Evolutionary conservation across 495 filamentous ascomycete species (phyloP).

Genomic region (Neurospora tetraspora): DNA sequence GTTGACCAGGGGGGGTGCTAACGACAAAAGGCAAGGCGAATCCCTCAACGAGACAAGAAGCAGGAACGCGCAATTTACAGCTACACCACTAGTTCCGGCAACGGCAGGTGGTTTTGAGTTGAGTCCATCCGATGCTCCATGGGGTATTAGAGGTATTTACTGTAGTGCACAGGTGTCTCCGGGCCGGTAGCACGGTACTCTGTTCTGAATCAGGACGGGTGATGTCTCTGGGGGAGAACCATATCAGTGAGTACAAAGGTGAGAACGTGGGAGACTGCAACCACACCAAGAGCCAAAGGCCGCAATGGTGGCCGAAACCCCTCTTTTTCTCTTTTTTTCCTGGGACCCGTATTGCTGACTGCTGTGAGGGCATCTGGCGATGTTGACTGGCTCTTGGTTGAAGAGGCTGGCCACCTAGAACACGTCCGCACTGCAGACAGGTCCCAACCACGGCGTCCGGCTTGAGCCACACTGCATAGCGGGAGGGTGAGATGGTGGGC

Average conservation of each 20-base stretch:
- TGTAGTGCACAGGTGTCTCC: not conserved
- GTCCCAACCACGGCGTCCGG: constrained; percentile 5
- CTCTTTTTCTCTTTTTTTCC: not conserved
- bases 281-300: not conserved
- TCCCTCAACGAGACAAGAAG: not conserved
- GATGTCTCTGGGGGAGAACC: not conserved
- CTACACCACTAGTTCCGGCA: not conserved
- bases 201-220: not conserved
- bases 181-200: not conserved
- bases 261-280: not conserved
- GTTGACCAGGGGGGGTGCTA: not conserved
- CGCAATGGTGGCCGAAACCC: not conserved
- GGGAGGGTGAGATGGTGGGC: constrained; percentile 1
- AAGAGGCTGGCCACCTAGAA: not conserved
- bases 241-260: not conserved
- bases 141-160: not conserved
- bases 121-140: not conserved
- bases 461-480: constrained; percentile 12
- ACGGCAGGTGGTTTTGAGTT: not conserved
- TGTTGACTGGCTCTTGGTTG: not conserved
- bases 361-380: not conserved
- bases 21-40: not conserved
- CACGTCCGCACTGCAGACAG: not conserved
- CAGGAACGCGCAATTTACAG: not conserved
- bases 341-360: not conserved